phyloP scores from a whole-genome alignment of 129 eudicot species.

The Lonicera japonica region DNA sequence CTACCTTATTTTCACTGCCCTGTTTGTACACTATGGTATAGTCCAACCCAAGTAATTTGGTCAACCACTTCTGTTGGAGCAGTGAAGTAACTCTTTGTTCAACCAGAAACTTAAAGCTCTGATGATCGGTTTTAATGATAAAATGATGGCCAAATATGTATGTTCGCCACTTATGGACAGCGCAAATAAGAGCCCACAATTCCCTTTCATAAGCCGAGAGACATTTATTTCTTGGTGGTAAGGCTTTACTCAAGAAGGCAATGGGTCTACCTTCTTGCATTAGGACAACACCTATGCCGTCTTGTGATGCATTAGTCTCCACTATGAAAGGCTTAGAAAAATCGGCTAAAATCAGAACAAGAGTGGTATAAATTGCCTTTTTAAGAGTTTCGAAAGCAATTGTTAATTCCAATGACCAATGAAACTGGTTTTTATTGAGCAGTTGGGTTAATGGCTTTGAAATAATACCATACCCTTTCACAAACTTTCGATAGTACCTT shows the following conservation, averaged over 20 bases:
- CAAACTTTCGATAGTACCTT: no score
- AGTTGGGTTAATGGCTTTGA: no score
- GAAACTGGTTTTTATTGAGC: no score
- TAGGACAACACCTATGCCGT: neutral
- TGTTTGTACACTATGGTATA: neutral
- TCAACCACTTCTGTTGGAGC: conserved; percentile 2
- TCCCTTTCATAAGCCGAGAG: conserved; percentile 2
- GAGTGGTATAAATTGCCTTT: no score
- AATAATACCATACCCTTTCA: no score
- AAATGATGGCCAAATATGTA: neutral
- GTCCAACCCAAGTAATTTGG: neutral
- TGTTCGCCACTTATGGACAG: neutral
- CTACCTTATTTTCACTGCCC: neutral
- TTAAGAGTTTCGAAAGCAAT: no score
- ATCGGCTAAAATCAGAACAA: no score
- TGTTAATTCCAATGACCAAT: no score
- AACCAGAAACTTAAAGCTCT: neutral
- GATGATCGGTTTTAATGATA: neutral
- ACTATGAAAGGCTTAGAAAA: no score
- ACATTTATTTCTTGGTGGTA: neutral
- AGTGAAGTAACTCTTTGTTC: conserved; percentile 2
- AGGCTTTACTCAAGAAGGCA: neutral
- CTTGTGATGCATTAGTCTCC: neutral
- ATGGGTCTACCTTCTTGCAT: neutral
- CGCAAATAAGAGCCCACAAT: neutral